Base-by-base conservation (phyloP, 768 basidiomycete genomes). In the Hypsizygus marmoreus region DNA sequence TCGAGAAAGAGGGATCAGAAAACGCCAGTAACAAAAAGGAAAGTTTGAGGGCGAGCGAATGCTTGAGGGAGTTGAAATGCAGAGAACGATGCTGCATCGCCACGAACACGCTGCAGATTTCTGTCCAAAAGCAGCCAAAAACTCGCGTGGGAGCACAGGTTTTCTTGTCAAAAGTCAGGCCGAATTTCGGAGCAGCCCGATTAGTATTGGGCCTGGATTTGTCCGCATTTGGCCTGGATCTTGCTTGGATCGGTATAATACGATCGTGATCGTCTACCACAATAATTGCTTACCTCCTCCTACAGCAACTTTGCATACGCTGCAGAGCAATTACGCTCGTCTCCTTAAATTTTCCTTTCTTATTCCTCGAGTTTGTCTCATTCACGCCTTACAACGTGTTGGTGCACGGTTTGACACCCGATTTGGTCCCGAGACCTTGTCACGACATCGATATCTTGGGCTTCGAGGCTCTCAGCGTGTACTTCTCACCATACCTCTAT, bases 71-170 rank as follows among this genome's bases (percentile, higher is more conserved):
- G n/a, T n/a, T n/a, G n/a, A n/a, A n/a, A n/a, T 11, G n/a, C 14
- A 28, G 36, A 36, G 19, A 14, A 37, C 17, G 9, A 16, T 9
- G n/a, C 23, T 44, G 31, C 46, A 47, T 36, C 29, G 46, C 46
- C 46, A 47, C 47, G 38, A 40, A 35, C 49, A 51, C 39, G 39
- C 28, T 45, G 49, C 44, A 45, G 19, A 34, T 39, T 39, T 45
- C 35, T 37, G 13, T 12, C 26, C 14, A 17, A 34, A 41, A 41
- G 17, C 10, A 22, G 39, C 1, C 26, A n/a, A 30, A 30, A 13
- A 37, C 23, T 20, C 16, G 16, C 29, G 33, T 40, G 39, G 11
- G 11, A 3, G 36, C 46, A 52, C 46, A 44, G 51, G 42, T 35
- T 48, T 44, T 36, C 14, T 5, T 16, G 24, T 22, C 25, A 20